Evolutionary conservation across 202 grass and related monocot genomes (phyloP).

Genomic region (Schoenoplectus triqueter): DNA sequence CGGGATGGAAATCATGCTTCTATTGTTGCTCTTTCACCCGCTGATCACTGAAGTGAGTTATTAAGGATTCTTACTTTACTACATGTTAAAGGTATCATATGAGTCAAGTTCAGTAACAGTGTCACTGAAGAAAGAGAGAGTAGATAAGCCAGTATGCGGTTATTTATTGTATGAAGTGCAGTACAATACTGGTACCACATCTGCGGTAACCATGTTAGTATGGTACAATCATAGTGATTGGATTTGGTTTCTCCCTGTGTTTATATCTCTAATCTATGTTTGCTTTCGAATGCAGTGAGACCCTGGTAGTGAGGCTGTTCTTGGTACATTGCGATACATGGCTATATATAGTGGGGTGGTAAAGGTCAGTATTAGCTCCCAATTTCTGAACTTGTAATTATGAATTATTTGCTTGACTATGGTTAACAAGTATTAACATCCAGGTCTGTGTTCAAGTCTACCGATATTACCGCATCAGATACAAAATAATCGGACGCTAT

Average conservation of each 20-base stretch:
- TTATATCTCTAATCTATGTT: slow-evolving; percentile 3
- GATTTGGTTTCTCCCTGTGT: neutral
- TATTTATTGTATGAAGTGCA: neutral
- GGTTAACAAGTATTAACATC: slow-evolving; percentile 7
- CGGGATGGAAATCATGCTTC: slow-evolving; percentile 34
- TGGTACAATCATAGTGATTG: neutral
- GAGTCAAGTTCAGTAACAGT: neutral
- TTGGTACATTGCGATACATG: slow-evolving; percentile 13
- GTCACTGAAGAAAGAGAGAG: neutral
- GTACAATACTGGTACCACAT: neutral
- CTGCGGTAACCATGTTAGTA: neutral
- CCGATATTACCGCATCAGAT: neutral
- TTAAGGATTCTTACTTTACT: neutral
- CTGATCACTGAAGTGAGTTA: slow-evolving; percentile 28
- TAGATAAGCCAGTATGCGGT: neutral
- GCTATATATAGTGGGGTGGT: neutral
- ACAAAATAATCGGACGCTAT: neutral
- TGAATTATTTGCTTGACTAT: neutral
- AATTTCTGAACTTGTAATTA: neutral
- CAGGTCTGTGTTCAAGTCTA: slow-evolving; percentile 21
- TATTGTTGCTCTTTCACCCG: slow-evolving; percentile 30
- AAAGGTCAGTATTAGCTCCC: neutral
- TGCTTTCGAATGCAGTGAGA: neutral
- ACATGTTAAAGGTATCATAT: neutral
- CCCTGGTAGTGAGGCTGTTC: neutral